Evolutionary conservation across 495 filamentous ascomycete genomes (phyloP).

Genomic region (Aspergillus haitiensis): DNA sequence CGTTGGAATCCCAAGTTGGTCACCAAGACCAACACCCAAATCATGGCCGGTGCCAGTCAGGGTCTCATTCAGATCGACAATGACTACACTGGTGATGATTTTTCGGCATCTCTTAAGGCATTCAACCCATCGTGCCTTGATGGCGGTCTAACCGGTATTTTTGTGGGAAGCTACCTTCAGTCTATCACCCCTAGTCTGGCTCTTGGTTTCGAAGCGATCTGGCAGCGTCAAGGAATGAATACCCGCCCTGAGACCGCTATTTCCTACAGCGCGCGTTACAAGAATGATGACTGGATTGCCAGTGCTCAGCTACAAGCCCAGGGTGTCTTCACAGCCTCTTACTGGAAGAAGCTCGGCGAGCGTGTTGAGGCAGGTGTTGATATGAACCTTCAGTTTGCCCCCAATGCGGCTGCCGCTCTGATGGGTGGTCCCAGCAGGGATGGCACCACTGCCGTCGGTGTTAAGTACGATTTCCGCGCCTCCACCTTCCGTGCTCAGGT

Average conservation of each 20-base stretch:
- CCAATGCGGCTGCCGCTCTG: constrained; percentile 60
- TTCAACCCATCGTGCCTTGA: constrained; percentile 93
- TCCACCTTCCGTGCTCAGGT: constrained; percentile 94
- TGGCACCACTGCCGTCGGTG: constrained; percentile 85
- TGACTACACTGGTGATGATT: constrained; percentile 91
- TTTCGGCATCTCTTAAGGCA: constrained; percentile 84
- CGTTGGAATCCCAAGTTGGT: constrained; percentile 74
- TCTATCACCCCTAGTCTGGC: constrained; percentile 84
- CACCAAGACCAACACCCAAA: constrained; percentile 81
- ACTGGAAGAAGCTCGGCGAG: constrained; percentile 93
- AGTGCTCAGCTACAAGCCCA: constrained; percentile 80
- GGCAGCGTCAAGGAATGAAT: constrained; percentile 78
- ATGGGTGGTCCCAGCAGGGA: constrained; percentile 74
- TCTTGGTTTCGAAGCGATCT: constrained; percentile 88
- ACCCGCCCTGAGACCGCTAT: constrained; percentile 80
- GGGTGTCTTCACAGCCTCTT: constrained; percentile 84
- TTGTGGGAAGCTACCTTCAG: constrained; percentile 93
- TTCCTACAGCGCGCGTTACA: constrained; percentile 89
- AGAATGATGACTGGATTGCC: constrained; percentile 85
- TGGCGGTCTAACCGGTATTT: constrained; percentile 89
- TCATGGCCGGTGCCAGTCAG: constrained; percentile 62
- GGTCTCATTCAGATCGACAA: constrained; percentile 88
- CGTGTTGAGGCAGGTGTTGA: constrained; percentile 96
- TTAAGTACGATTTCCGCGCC: constrained; percentile 97
- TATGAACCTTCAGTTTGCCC: constrained; percentile 81